Base-by-base conservation (phyloP, 345 rosid genomes). In the Clarkia xantiana region DNA sequence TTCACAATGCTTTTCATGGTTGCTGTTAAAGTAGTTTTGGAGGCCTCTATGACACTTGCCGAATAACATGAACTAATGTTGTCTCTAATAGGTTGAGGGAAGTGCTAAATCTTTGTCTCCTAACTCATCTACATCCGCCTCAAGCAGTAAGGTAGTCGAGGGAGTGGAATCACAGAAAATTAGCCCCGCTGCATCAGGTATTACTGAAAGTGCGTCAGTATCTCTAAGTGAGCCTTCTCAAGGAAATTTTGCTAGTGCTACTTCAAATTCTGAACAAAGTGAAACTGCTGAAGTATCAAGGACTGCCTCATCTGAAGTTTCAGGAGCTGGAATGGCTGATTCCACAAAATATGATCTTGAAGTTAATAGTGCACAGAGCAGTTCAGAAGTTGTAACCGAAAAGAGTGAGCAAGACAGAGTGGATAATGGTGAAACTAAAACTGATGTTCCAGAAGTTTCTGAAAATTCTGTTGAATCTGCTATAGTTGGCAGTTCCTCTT, bases 221-320 rank as follows among this genome's bases (percentile, higher is more conserved):
- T 56, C 55, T 53, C 22, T 23, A 15, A 39, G 42, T 52, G 75
- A 71, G 44, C 55, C 62, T 36, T 36, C 53, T 18, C 14, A 76
- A 19, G 25, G 34, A 15, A 34, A 50, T 43, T 58, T 58, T 55
- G 69, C 39, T 66, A 45, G 52, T 2, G 11, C 64, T 49, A 47
- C 59, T 46, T 62, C 62, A 49, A 53, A 49, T 53, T 53, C 59
- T 61, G 73, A 74, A 62, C 17, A 48, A 18, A 48, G 34, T 39
- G 67, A 57, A 16, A 58, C 49, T 40, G 43, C 41, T 58, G 67
- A 71, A 53, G 69, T 62, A 16, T 43, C 52, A n/a, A 43, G 18
- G 45, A 52, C 55, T 47, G 52, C 39, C 62, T 57, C 68, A 10
- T 62, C 76, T 25, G 70, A 68, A 61, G 52, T 56, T 58, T 55